These are phyloP conservation scores for Arthroderma sp. DNA, from an alignment of 2,329 filamentous ascomycete species.

Conservation along the genomic window DNA sequence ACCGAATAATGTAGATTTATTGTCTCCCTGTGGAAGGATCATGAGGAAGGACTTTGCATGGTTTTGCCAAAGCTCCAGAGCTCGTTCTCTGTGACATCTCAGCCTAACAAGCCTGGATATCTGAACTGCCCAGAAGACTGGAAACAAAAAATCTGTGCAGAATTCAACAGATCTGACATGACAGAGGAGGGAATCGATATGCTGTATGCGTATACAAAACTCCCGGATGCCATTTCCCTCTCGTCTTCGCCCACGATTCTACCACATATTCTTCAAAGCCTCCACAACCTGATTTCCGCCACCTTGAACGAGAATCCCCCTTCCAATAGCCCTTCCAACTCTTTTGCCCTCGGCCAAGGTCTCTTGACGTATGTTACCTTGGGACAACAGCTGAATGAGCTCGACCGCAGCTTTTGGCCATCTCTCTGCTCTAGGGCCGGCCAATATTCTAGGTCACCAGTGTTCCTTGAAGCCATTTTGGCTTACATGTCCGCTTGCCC, in stretches of 20 bases:
- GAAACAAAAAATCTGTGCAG: conserved; percentile 59
- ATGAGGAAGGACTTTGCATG: conserved; percentile 57
- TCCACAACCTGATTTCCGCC: conserved; percentile 53
- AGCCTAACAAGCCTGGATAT: conserved; percentile 27
- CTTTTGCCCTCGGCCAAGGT: conserved; percentile 61
- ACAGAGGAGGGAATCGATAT: conserved; percentile 50
- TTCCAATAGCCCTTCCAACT: conserved; percentile 48
- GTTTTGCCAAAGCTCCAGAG: conserved; percentile 49
- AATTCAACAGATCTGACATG: conserved; percentile 40
- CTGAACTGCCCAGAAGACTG: conserved; percentile 37
- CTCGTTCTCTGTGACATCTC: conserved; percentile 38
- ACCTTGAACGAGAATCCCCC: conserved; percentile 49
- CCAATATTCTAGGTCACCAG: conserved; percentile 50
- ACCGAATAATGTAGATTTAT: conserved; percentile 48
- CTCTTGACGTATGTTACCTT: conserved; percentile 60
- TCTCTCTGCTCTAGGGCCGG: conserved; percentile 53
- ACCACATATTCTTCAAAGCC: conserved; percentile 50
- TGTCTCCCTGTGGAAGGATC: conserved; percentile 53
- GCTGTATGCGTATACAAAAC: conserved; percentile 52
- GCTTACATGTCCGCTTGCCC: conserved; percentile 31
- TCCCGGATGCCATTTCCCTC: conserved; percentile 49
- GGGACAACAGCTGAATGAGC: conserved; percentile 43
- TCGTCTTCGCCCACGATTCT: conserved; percentile 49
- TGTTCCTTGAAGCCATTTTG: conserved; percentile 52
- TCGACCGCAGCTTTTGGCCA: conserved; percentile 51